phyloP scores from a whole-genome alignment of 2,329 filamentous ascomycete species.

The Talaromyces sp. region DNA sequence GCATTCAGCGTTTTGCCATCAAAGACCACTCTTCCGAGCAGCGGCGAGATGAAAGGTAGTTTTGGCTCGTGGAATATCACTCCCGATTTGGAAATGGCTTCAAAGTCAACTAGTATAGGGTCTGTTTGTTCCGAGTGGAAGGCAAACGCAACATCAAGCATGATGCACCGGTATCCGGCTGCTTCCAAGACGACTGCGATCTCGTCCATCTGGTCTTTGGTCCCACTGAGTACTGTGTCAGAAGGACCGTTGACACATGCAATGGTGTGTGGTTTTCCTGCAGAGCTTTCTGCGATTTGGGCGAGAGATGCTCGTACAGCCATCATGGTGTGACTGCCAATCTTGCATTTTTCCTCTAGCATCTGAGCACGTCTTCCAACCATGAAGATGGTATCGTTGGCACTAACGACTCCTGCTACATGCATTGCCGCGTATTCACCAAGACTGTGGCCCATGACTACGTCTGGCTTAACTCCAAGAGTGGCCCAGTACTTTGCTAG shows the following conservation, averaged over 20 bases:
- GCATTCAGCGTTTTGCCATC: slow-evolving; percentile 35
- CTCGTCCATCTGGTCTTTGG: slow-evolving; percentile 54
- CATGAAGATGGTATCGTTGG: slow-evolving; percentile 50
- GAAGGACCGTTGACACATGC: slow-evolving; percentile 74
- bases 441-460: slow-evolving; percentile 28
- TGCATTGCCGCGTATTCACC: slow-evolving; percentile 36
- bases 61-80: slow-evolving; percentile 34
- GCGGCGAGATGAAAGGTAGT: slow-evolving; percentile 41
- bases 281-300: slow-evolving; percentile 42
- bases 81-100: slow-evolving; percentile 42
- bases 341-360: slow-evolving; percentile 59
- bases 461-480: slow-evolving; percentile 21
- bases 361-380: slow-evolving; percentile 63
- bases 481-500: slow-evolving; percentile 28
- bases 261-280: slow-evolving; percentile 38
- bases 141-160: slow-evolving; percentile 58
- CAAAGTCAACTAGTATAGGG: slow-evolving; percentile 56
- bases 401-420: slow-evolving; percentile 30
- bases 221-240: slow-evolving; percentile 64
- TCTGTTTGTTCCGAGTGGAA: slow-evolving; percentile 63
- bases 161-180: slow-evolving; percentile 55
- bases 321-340: slow-evolving; percentile 62
- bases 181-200: slow-evolving; percentile 46
- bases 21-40: slow-evolving; percentile 37
- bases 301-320: slow-evolving; percentile 43